Base-by-base conservation (phyloP, 192 early-diverging fungal species). In the Coemansia guatemalensis region DNA sequence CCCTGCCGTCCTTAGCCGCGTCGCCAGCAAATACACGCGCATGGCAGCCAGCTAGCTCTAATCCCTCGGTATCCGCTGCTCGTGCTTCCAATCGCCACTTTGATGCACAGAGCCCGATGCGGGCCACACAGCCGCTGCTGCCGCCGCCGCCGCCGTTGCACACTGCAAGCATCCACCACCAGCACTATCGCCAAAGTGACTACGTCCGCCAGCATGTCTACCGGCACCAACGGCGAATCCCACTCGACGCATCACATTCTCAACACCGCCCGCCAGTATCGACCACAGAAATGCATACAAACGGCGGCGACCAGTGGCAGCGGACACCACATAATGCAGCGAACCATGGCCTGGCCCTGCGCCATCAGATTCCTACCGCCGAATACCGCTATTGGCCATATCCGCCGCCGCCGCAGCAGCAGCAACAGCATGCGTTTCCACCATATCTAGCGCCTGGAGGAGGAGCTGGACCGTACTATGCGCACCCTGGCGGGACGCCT, bases 311-410 rank as follows among this genome's bases (percentile, higher is more conserved):
- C 35, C 35, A 39, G 35, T 39, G 35, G 35, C 35, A 39, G 11
- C 35, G 35, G 35, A 39, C 35, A 39, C 35, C 35, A 12, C 9
- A 25, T 18, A 61, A 30, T 41, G 48, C 3, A 59, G 49, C 12
- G 25, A 55, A 24, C 52, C 58, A 59, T 55, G 39, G 33, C 71
- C 25, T 47, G 9, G 30, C 3, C 52, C 70, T 67, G n/a, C 53
- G 53, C 14, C 70, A 66, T 30, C 64, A 66, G 33, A 30, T 33
- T 26, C 55, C 70, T 27, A 65, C 63, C 14, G 56, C 49, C 1
- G 75, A 73, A 56, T 55, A 65, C 59, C 75, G 75, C 41, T 78
- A 59, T 60, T 73, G 70, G 75, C 75, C 75, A 39, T 78, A 78
- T 61, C 75, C 75, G 54, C 64, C 48, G 52, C 70, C 65, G 24